Evolutionary conservation across 176 grass and related monocot genomes (phyloP).

Genomic region (Carex scoparia): DNA sequence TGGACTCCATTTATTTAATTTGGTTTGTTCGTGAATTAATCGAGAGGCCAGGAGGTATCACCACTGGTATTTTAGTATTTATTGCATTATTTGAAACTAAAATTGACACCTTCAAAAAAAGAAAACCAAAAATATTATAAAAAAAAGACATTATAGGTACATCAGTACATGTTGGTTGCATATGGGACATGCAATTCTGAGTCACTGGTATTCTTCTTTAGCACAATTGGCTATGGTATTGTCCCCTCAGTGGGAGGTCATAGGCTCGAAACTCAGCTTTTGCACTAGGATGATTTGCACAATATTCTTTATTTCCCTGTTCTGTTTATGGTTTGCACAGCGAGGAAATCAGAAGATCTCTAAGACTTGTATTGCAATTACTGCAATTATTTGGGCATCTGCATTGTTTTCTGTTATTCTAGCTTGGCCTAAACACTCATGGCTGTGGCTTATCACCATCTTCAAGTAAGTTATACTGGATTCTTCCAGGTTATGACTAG

Average conservation of each 20-base stretch:
- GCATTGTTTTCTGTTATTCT: constrained; percentile 61
- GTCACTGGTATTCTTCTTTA: no score
- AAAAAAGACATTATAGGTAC: background rate
- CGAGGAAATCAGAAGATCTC: constrained; percentile 78
- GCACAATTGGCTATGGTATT: no score
- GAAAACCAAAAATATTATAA: background rate
- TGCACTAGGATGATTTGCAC: background rate
- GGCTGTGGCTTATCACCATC: constrained; percentile 81
- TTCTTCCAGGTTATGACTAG: background rate
- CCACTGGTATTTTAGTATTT: background rate
- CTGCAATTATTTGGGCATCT: constrained; percentile 41
- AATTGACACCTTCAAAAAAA: background rate
- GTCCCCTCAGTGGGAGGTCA: no score
- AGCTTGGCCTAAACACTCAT: constrained; percentile 58
- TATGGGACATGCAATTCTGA: no score
- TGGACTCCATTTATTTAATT: background rate
- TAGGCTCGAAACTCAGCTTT: no score
- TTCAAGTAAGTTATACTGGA: constrained; percentile 60
- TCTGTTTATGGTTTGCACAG: constrained; percentile 38
- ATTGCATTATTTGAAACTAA: background rate
- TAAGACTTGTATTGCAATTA: constrained; percentile 64
- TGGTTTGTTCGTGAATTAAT: background rate
- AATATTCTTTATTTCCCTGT: background rate
- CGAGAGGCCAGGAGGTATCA: background rate
- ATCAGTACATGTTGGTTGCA: background rate